Percentiles rank a stretch among this genome's conserved stretches.
These are phyloP conservation scores for Alternaria rosae DNA, from an alignment of 2,329 filamentous ascomycete species.

Conservation along the genomic window DNA sequence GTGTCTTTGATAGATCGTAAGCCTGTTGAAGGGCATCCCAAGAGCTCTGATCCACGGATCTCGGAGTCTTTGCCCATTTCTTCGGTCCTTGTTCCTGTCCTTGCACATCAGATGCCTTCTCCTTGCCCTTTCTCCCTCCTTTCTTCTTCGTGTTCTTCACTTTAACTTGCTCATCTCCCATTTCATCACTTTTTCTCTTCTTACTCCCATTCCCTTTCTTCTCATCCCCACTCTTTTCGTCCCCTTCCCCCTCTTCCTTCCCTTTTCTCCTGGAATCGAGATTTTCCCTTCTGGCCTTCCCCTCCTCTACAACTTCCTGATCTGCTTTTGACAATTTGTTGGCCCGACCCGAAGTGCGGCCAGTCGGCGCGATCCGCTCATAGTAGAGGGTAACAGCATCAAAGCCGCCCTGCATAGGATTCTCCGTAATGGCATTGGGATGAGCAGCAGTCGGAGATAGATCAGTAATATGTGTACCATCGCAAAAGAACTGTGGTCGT, in stretches of 20 bases:
- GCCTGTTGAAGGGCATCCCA: too few species aligned
- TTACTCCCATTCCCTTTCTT: too few species aligned
- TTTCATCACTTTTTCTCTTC: too few species aligned
- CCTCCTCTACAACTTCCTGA: neutral
- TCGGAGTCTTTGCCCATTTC: too few species aligned
- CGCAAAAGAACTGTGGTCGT: neutral
- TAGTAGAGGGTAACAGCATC: neutral
- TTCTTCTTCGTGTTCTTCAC: too few species aligned
- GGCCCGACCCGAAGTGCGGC: neutral
- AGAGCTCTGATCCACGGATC: too few species aligned
- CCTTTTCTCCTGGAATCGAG: neutral
- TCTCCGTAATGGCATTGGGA: neutral
- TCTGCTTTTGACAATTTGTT: neutral
- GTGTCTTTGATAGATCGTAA: too few species aligned
- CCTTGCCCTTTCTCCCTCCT: too few species aligned
- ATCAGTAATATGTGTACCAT: neutral
- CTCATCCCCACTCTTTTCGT: neutral
- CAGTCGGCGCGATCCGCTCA: neutral
- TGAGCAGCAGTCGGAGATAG: neutral
- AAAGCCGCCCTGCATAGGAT: neutral
- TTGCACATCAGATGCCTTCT: too few species aligned
- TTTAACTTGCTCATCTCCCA: too few species aligned
- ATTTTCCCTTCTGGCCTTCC: neutral
- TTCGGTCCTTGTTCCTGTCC: too few species aligned
- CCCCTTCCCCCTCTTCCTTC: neutral